Evolutionary conservation across 352 stramenopile species (phyloP), one percentile per base, ranked within the genome.

Genomic region (Pythium phragmitis): DNA sequence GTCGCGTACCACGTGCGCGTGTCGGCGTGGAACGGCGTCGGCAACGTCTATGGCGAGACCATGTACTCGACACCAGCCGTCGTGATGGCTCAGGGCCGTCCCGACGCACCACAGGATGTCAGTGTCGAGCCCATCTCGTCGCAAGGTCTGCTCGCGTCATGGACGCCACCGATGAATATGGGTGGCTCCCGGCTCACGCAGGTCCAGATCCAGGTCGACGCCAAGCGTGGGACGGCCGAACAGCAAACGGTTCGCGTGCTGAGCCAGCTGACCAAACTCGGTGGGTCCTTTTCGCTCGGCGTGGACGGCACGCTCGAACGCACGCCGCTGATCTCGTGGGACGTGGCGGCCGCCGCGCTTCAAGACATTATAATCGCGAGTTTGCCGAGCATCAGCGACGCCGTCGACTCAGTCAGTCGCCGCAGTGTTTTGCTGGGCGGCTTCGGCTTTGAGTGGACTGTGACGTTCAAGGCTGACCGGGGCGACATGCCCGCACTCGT

Each of bases 1-100:
- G 74, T 92, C 5, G 58, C 66, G 0, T 97, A 96, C 53, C 88
- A 97, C 50, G 87, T 97, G 3, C 87, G 89, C 6, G 87, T 99
- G 0, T 92, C 91, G n/a, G 88, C 96, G 7, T 98, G 85, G 80
- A 98, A 98, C 63, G 92, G 95, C 28, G 93, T 98, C 3, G 80
- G 91, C 5, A 82, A 87, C 17, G 65, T 88, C 4, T 97, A 96
- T 64, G 88, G 94, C 17, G 74, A 91, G 23, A 81, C 77, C 1
- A 85, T 76, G 49, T 89, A 90, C 55, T 91, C 80, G 0, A 96
- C 82, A 3, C 92, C 92, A 11, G 88, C 90, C n/a, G 57, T 83
- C 9, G 68, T 76, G 30, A 28, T 67, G 11, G 74, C 77, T 1
- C 77, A 87, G 30, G 61, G 5, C 0, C 37, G 47, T 1, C 82